These are phyloP conservation scores for Xylariaceae sp. DNA, from an alignment of 2,329 filamentous ascomycete genomes.

Conservation along the genomic window DNA sequence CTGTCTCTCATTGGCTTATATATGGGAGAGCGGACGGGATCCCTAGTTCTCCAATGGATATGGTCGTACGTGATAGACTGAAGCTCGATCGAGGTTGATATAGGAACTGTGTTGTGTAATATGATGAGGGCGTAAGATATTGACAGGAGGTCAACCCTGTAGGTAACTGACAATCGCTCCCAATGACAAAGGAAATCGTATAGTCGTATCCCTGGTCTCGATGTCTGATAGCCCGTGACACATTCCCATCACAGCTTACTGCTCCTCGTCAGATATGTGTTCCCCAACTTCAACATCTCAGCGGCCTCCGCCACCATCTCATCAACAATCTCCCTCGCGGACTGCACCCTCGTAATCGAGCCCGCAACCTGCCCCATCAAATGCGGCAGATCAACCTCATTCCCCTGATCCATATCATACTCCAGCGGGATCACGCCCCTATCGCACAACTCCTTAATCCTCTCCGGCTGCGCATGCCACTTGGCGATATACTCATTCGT, in stretches of 20 bases:
- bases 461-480: constrained; percentile 73
- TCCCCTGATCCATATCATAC: constrained; percentile 75
- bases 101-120: background rate
- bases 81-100: background rate
- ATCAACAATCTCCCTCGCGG: constrained; percentile 76
- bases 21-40: background rate
- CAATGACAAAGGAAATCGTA: background rate
- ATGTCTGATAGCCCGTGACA: background rate
- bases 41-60: constrained; percentile 1
- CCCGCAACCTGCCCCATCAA: constrained; percentile 93
- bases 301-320: constrained; percentile 82
- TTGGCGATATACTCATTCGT: constrained; percentile 76
- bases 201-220: background rate
- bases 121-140: background rate
- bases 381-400: constrained; percentile 79
- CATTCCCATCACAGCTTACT: constrained; percentile 37
- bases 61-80: background rate
- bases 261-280: constrained; percentile 49
- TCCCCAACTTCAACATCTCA: constrained; percentile 58
- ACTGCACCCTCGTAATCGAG: constrained; percentile 69
- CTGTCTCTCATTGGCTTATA: background rate
- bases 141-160: no score
- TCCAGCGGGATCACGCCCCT: constrained; percentile 74
- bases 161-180: background rate
- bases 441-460: constrained; percentile 70